Conservation (phyloP, 805 yeast genomes). For the Tetrapisispora taiwanensis region DNA sequence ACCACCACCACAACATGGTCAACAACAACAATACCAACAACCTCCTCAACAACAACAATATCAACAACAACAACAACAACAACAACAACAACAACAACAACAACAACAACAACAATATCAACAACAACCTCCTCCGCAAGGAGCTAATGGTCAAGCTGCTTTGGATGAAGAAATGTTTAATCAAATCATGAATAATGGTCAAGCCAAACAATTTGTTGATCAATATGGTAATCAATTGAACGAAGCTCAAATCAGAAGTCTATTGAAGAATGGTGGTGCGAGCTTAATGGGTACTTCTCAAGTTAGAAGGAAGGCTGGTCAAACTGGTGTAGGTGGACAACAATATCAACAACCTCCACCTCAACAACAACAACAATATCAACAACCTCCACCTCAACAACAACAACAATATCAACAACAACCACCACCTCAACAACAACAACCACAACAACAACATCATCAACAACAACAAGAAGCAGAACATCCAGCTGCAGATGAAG, state of each 20-base stretch:
- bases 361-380: background rate
- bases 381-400: background rate
- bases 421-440: background rate
- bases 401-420: background rate
- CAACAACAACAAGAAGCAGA: background rate
- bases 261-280: conserved; percentile 3
- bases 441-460: background rate
- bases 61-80: background rate
- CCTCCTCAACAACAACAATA: background rate
- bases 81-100: background rate
- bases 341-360: background rate
- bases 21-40: background rate
- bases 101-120: background rate
- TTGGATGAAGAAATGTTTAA: background rate
- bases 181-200: background rate
- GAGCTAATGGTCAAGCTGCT: background rate
- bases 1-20: background rate
- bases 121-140: conserved; percentile 1
- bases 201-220: conserved; percentile 3
- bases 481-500: background rate
- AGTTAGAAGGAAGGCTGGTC: background rate
- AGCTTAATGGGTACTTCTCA: conserved; percentile 1
- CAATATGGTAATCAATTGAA: conserved; percentile 5
- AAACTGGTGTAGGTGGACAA: background rate
- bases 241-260: conserved; percentile 2